Evolutionary conservation across 257 asterid genomes (phyloP), one percentile per base, ranked within the genome.

Genomic region (Coffea canephora): DNA sequence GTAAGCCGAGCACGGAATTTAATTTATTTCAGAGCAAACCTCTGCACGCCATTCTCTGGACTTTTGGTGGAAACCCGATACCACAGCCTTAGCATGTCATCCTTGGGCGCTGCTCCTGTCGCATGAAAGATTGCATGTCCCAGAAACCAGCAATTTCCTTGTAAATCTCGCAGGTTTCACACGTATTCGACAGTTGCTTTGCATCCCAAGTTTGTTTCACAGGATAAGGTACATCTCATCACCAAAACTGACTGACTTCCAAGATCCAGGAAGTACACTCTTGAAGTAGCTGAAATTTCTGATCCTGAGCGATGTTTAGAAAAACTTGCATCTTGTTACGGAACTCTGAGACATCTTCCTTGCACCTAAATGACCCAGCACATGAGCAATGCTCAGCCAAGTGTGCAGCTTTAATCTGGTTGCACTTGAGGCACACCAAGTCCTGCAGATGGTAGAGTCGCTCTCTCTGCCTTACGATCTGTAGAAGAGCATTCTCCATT

Each of bases 361-460:
- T 93, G 95, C 98, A 95, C 66, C 75, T 85, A 81, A 92, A 93
- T 43, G 99, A 88, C 73, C 99, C 99, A 67, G 94, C 97, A 46
- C 97, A 95, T 11, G 87, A 45, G 77, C 99, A 95, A 81, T 93
- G 94, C 69, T 93, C 93, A 41, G 97, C 87, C 59, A 93, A 86
- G 80, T 89, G 98, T 34, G 97, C 93, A 79, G 95, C 98, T 86
- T 95, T 95, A 81, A 95, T 84, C 85, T 92, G 94, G 67, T 88
- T 83, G 88, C 99, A 95, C 84, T 95, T 95, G 65, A 88, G 87
- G 92, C 99, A 95, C 80, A 92, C 93, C 77, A 95, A 83, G 84
- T 95, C 99, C 78, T 95, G 99, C 75, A 93, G 89, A 81, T 95
- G 98, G 90, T 93, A 93, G 2, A 92, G 89, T 73, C 92, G 85